A percentile compares a stretch with the other conserved stretches of the same genome.
phyloP scores from a whole-genome alignment of 164 flowering plant genomes.

The Tinospora cordifolia region DNA sequence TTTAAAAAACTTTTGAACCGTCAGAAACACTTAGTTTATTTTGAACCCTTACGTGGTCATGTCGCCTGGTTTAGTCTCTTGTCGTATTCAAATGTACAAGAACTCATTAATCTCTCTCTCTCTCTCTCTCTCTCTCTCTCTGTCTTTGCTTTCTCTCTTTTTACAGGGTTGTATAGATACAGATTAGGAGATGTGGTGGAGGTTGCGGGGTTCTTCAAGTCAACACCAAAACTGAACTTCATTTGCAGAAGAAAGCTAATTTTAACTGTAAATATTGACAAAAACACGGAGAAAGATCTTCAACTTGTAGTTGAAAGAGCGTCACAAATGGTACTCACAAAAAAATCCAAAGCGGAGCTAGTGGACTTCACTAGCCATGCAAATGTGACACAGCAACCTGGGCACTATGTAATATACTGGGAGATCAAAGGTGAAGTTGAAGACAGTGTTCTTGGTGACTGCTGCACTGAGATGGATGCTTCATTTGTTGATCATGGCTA shows the following conservation, averaged over 20 bases:
- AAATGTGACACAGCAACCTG: slow-evolving; percentile 42
- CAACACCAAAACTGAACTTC: slow-evolving; percentile 75
- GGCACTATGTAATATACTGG: slow-evolving; percentile 81
- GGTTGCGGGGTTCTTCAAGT: slow-evolving; percentile 66
- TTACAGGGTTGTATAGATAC: slow-evolving; percentile 75
- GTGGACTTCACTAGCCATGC: slow-evolving; percentile 89
- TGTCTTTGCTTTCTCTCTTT: too few species aligned
- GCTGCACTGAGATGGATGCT: slow-evolving; percentile 66
- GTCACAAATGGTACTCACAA: slow-evolving; percentile 29
- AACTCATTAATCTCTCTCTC: too few species aligned
- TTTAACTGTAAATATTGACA: slow-evolving; percentile 77
- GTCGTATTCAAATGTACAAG: too few species aligned
- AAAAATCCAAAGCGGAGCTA: slow-evolving; percentile 44
- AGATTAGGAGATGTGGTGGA: slow-evolving; percentile 87
- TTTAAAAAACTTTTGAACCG: too few species aligned
- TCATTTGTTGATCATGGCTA: slow-evolving; percentile 77
- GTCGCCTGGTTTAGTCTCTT: too few species aligned
- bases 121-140: not conserved
- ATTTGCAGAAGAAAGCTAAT: slow-evolving; percentile 78
- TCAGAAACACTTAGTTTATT: too few species aligned
- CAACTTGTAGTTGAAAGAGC: slow-evolving; percentile 72
- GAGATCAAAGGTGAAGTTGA: slow-evolving; percentile 69
- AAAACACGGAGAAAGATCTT: slow-evolving; percentile 83
- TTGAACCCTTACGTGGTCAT: too few species aligned
- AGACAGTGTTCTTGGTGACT: slow-evolving; percentile 41